Conservation (phyloP, 257 asterid genomes). For the Przewalskia tangutica region DNA sequence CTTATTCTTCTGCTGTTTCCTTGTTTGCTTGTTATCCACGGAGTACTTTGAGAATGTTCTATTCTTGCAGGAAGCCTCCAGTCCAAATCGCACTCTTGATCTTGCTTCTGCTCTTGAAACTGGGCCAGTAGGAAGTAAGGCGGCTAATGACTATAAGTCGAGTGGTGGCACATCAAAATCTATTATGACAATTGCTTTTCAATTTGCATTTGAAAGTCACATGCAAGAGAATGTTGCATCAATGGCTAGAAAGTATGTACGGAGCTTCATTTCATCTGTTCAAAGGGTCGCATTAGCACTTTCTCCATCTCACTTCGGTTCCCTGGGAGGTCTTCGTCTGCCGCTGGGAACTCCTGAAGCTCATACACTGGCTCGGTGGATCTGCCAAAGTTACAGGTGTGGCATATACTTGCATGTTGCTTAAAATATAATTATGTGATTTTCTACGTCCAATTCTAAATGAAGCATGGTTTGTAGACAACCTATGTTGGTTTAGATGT, state of each 20-base stretch:
- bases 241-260: conserved; percentile 80
- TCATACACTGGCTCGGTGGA: conserved; percentile 76
- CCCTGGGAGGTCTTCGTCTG: conserved; percentile 48
- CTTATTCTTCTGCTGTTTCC: not conserved
- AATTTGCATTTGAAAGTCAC: conserved; percentile 80
- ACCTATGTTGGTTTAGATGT: not conserved
- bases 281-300: conserved; percentile 87
- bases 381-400: conserved; percentile 76
- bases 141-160: conserved; percentile 28
- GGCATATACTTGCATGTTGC: not conserved
- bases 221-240: conserved; percentile 78
- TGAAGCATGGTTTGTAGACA: not conserved
- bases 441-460: not conserved
- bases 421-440: not conserved
- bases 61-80: conserved; percentile 49
- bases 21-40: not conserved
- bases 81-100: conserved; percentile 86
- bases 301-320: conserved; percentile 59
- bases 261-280: conserved; percentile 76
- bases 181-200: conserved; percentile 74
- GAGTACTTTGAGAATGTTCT: not conserved
- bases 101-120: conserved; percentile 86
- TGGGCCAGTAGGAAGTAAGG: conserved; percentile 49
- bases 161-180: conserved; percentile 44
- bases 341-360: conserved; percentile 84